These are phyloP conservation scores for Paraconiothyrium sp. DNA, from an alignment of 2,329 filamentous ascomycete genomes.

Conservation along the genomic window DNA sequence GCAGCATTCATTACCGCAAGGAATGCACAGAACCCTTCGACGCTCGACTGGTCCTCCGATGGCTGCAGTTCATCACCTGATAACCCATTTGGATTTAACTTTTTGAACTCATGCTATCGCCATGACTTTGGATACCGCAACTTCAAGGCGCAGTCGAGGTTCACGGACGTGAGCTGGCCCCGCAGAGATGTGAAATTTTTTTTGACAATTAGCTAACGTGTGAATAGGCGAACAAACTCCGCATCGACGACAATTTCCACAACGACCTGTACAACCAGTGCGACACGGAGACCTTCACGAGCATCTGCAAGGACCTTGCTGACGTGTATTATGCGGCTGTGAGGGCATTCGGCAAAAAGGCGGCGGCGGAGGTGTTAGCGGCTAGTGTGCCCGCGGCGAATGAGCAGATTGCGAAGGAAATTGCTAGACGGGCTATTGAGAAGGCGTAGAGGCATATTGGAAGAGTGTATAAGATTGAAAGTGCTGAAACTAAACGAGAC, in stretches of 20 bases:
- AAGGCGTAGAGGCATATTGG: slow-evolving; percentile 2
- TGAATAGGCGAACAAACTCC: slow-evolving; percentile 44
- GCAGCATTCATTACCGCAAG: slow-evolving; percentile 55
- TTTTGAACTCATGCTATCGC: slow-evolving; percentile 51
- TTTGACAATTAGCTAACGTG: neutral
- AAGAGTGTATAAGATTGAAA: too few relatives aligned
- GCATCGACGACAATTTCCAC: slow-evolving; percentile 63
- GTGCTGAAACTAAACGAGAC: too few relatives aligned
- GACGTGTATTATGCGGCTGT: slow-evolving; percentile 48
- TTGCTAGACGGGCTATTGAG: slow-evolving; percentile 3
- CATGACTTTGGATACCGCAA: slow-evolving; percentile 67
- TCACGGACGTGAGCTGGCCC: slow-evolving; percentile 35
- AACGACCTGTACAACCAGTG: slow-evolving; percentile 47
- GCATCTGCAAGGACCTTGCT: slow-evolving; percentile 38
- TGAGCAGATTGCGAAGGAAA: slow-evolving; percentile 2
- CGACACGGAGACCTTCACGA: slow-evolving; percentile 24
- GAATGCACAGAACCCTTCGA: slow-evolving; percentile 51
- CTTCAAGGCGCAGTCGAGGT: slow-evolving; percentile 60
- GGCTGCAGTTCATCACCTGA: slow-evolving; percentile 48
- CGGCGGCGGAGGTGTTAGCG: neutral
- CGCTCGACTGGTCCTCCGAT: slow-evolving; percentile 50
- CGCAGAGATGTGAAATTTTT: neutral
- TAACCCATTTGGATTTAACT: slow-evolving; percentile 45
- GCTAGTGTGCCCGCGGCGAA: neutral
- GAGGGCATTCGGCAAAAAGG: slow-evolving; percentile 30